These are phyloP conservation scores for Hyphopichia pseudoburtonii DNA, from an alignment of 1,139 yeast species.

Conservation along the genomic window DNA sequence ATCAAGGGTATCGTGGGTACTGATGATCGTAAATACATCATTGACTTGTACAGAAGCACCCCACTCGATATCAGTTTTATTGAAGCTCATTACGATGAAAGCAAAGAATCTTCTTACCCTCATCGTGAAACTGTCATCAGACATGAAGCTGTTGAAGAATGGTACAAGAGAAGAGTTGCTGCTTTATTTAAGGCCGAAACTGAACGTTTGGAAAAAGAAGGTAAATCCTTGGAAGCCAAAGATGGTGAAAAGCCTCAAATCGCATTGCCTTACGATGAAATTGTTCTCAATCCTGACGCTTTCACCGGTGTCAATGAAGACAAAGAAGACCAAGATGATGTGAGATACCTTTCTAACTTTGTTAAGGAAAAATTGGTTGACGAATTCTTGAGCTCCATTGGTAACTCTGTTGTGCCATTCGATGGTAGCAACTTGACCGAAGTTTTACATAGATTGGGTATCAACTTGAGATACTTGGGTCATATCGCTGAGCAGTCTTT, in stretches of 20 bases:
- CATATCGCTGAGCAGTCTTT: conserved; percentile 42
- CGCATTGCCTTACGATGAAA: conserved; percentile 56
- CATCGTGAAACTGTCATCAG: conserved; percentile 78
- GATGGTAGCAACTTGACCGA: conserved; percentile 77
- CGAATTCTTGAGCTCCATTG: conserved; percentile 58
- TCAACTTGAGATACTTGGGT: conserved; percentile 88
- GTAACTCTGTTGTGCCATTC: conserved; percentile 62
- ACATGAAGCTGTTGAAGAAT: conserved; percentile 85
- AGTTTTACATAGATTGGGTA: conserved; percentile 75
- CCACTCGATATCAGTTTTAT: conserved; percentile 82
- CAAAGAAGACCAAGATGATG: conserved; percentile 56
- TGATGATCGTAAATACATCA: conserved; percentile 80
- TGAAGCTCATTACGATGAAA: conserved; percentile 49
- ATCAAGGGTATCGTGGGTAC: conserved; percentile 85
- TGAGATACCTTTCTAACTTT: conserved; percentile 66
- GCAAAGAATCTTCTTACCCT: conserved; percentile 61
- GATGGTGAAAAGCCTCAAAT: conserved; percentile 50
- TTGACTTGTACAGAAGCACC: conserved; percentile 80
- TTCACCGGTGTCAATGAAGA: conserved; percentile 48
- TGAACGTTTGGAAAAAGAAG: conserved; percentile 49
- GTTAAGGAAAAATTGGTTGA: conserved; percentile 62
- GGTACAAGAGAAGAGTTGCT: conserved; percentile 78
- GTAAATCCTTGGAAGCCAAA: conserved; percentile 26
- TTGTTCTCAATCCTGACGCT: conserved; percentile 78
- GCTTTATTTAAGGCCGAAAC: conserved; percentile 52